These are phyloP conservation scores for Umbelopsis isabellina DNA, from an alignment of 192 early-diverging fungal species.

Conservation along the genomic window DNA sequence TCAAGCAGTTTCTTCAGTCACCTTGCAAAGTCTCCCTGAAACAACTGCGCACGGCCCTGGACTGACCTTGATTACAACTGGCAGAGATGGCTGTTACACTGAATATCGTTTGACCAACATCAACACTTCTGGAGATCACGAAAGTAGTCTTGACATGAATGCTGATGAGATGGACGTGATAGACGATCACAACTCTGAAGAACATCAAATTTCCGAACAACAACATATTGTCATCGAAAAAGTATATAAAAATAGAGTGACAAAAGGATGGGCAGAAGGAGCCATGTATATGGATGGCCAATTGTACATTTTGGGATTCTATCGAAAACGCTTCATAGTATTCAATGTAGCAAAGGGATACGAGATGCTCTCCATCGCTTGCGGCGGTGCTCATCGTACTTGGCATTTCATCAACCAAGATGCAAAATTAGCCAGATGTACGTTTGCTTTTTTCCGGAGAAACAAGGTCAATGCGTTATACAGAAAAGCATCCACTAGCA, in stretches of 20 bases:
- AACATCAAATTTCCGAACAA: constrained; percentile 13
- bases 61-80: constrained; percentile 59
- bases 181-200: not conserved
- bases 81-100: constrained; percentile 67
- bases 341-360: constrained; percentile 69
- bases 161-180: not conserved
- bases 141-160: constrained; percentile 9
- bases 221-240: constrained; percentile 47
- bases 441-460: constrained; percentile 64
- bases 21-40: constrained; percentile 23
- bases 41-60: constrained; percentile 35
- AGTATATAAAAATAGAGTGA: constrained; percentile 64
- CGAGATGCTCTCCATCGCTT: constrained; percentile 68
- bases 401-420: constrained; percentile 69
- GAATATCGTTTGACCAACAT: constrained; percentile 50
- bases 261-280: constrained; percentile 76
- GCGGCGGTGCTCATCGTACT: constrained; percentile 72
- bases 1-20: constrained; percentile 54
- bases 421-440: constrained; percentile 48
- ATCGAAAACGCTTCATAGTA: constrained; percentile 70
- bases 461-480: constrained; percentile 52
- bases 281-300: constrained; percentile 54
- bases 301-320: constrained; percentile 71
- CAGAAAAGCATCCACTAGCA: constrained; percentile 41
- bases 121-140: constrained; percentile 21